Percentiles rank a stretch among this genome's conserved stretches.
Evolutionary conservation across 352 stramenopile species (phyloP).

Genomic region (Phytophthora cajani): DNA sequence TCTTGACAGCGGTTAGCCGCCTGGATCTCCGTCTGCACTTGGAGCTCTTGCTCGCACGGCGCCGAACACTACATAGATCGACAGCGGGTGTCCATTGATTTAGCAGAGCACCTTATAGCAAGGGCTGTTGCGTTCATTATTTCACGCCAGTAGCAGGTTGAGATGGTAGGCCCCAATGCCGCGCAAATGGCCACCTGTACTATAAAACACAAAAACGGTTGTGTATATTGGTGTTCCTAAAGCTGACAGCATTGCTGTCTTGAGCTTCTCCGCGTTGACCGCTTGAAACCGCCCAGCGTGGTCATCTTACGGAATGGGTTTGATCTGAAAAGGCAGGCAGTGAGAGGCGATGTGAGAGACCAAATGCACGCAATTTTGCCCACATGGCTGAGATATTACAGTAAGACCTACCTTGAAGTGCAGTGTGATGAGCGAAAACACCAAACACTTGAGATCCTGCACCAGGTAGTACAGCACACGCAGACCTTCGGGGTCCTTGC

Average conservation of each 20-base stretch:
- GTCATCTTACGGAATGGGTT: constrained; percentile 89
- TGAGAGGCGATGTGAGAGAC: constrained; percentile 17
- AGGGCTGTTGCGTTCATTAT: no score
- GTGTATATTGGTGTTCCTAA: not conserved
- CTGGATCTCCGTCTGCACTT: no score
- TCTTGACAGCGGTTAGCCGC: no score
- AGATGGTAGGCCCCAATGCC: no score
- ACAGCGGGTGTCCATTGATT: no score
- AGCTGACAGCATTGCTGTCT: not conserved
- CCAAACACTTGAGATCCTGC: constrained; percentile 97
- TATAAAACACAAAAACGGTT: no score
- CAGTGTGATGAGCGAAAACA: constrained; percentile 96
- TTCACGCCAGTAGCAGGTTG: no score
- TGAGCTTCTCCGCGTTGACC: constrained; percentile 9
- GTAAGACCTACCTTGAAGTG: constrained; percentile 93
- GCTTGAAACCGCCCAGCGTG: constrained; percentile 8
- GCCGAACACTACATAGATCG: no score
- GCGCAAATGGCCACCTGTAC: no score
- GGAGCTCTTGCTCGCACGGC: no score
- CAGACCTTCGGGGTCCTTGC: constrained; percentile 95
- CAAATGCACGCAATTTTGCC: constrained; percentile 10
- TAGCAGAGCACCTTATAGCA: no score
- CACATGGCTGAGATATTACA: constrained; percentile 5
- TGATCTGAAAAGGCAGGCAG: constrained; percentile 77
- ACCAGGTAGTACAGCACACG: constrained; percentile 97